phyloP scores from a whole-genome alignment of 2,329 filamentous ascomycete species.

The Pochonia chlamydosporia region DNA sequence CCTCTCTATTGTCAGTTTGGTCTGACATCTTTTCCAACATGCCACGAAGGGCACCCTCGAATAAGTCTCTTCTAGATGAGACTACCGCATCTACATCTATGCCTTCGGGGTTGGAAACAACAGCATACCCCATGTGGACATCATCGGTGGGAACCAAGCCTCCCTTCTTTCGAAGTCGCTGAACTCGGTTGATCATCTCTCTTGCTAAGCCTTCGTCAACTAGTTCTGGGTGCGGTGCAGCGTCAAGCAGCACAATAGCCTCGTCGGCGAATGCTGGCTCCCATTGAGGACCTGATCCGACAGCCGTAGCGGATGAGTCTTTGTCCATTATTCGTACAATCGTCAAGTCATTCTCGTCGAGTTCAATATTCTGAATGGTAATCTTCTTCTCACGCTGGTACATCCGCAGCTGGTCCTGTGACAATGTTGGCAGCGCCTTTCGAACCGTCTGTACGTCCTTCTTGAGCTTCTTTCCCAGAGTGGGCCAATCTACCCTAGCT shows the following conservation, averaged over 20 bases:
- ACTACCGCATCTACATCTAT: neutral
- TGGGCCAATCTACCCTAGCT: slow-evolving; percentile 78
- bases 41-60: neutral
- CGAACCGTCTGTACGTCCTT: slow-evolving; percentile 82
- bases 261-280: slow-evolving; percentile 18
- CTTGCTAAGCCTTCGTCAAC: slow-evolving; percentile 64
- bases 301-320: neutral
- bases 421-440: slow-evolving; percentile 71
- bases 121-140: neutral
- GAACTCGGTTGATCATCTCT: neutral
- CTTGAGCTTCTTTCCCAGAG: slow-evolving; percentile 86
- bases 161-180: slow-evolving; percentile 17
- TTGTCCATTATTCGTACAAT: slow-evolving; percentile 10
- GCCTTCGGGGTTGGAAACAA: neutral
- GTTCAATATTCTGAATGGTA: neutral
- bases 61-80: neutral
- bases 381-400: slow-evolving; percentile 68
- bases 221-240: slow-evolving; percentile 68
- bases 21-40: neutral
- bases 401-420: slow-evolving; percentile 66
- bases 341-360: slow-evolving; percentile 61
- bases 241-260: slow-evolving; percentile 76
- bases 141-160: neutral
- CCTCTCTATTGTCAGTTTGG: neutral
- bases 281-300: slow-evolving; percentile 12